Base-by-base conservation (phyloP, 768 basidiomycete genomes). In the Rhodotorula sphaerocarpa region DNA sequence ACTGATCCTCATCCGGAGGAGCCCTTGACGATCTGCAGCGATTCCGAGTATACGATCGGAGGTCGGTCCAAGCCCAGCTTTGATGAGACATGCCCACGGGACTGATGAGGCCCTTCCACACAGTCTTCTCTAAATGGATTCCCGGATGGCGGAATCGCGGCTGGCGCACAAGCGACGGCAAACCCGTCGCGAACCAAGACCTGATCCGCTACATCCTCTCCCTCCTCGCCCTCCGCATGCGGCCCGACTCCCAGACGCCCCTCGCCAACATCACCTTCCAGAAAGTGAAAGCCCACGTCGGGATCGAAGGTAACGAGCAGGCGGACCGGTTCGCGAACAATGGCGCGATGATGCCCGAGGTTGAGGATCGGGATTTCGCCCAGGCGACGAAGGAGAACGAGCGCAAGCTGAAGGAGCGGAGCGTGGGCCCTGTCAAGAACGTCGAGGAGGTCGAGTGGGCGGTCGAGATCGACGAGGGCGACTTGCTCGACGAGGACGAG, bases 21-120 rank as follows among this genome's bases (percentile, higher is more conserved):
- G 50, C 75, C 82, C 0, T 76, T 96, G 3, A 70, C 87, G 52
- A 87, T 95, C 70, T 86, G 85, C 70, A 85, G 88, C 0, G 92
- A 96, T 75, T 95, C 91, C 0, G 76, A 82, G 48, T 95, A 95
- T 71, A 83, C 84, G 2, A 89, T 90, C 6, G 76, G 82, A 52
- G 90, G 91, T 91, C 63, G 57, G 75, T 60, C 15, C 28, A 31
- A 16, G 51, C 31, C 12, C 28, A 25, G 28, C 36, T 59, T 27
- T 39, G 36, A 39, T 16, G 16, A 39, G 36, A 10, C 16, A 39
- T 16, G 36, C 9, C 36, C 10, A 39, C 36, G 36, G 9, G 10
- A 39, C 36, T 39, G 36, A 39, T 16, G 36, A 16, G 44, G 20
- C 36, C 21, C 28, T 30, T 16, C 14, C 14, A 5, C 21, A n/a